These are phyloP conservation scores for Mycosphaerella arachidis DNA, from an alignment of 2,329 filamentous ascomycete species.

Conservation along the genomic window DNA sequence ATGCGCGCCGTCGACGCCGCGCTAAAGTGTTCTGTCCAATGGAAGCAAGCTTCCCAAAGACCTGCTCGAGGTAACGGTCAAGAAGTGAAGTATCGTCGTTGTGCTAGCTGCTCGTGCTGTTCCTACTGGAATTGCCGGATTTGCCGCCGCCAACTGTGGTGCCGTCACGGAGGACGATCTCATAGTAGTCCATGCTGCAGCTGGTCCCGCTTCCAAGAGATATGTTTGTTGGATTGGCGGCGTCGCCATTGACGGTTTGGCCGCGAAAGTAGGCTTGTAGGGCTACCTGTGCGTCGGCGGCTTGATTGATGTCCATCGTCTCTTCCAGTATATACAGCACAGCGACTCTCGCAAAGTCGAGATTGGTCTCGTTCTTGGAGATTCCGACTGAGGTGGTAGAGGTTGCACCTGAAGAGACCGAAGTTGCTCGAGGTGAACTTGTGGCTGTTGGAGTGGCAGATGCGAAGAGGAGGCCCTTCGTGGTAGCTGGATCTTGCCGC, in stretches of 20 bases:
- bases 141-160: constrained; percentile 22
- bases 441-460: constrained; percentile 14
- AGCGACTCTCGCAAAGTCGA: constrained; percentile 44
- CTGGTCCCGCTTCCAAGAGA: constrained; percentile 28
- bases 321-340: constrained; percentile 45
- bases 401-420: constrained; percentile 14
- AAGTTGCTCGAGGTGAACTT: constrained; percentile 10
- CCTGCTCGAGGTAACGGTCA: neutral
- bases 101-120: neutral
- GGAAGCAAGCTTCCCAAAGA: neutral
- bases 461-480: constrained; percentile 33
- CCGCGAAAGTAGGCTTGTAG: constrained; percentile 35
- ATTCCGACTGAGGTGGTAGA: constrained; percentile 7
- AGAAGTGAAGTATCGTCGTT: neutral
- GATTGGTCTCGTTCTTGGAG: constrained; percentile 24
- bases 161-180: constrained; percentile 23
- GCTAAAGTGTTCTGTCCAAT: neutral
- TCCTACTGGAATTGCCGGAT: neutral
- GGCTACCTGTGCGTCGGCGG: constrained; percentile 41
- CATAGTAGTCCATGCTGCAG: constrained; percentile 19
- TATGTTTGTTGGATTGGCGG: constrained; percentile 22
- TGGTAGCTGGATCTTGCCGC: constrained; percentile 17
- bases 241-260: constrained; percentile 15
- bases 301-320: constrained; percentile 36
- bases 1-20: neutral